Percentiles rank a stretch among this genome's conserved stretches.
These are phyloP conservation scores for Penicillium fimorum DNA, from an alignment of 495 filamentous ascomycete species.

Conservation along the genomic window DNA sequence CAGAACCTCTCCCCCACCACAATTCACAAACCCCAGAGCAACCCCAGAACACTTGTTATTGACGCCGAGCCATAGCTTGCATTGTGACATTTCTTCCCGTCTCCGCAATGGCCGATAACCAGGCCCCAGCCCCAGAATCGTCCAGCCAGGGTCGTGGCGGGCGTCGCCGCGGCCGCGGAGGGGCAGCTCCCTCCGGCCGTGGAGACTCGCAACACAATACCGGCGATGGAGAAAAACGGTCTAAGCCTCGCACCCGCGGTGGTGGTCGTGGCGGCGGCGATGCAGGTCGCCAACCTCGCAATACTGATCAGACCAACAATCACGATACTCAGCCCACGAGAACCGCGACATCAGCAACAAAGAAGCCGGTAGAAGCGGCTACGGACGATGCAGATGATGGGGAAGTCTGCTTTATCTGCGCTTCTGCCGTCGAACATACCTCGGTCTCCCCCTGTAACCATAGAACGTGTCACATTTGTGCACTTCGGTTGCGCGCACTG, in stretches of 20 bases:
- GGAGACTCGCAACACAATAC: slow-evolving; percentile 22
- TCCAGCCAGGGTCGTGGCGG: slow-evolving; percentile 38
- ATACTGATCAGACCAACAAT: slow-evolving; percentile 16
- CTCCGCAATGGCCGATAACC: slow-evolving; percentile 39
- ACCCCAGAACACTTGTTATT: slow-evolving; percentile 15
- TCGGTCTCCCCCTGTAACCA: slow-evolving; percentile 93
- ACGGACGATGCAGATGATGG: slow-evolving; percentile 61
- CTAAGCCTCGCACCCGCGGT: slow-evolving; percentile 35
- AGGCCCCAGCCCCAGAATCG: slow-evolving; percentile 28
- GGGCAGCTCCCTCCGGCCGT: slow-evolving; percentile 29
- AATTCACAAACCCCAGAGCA: slow-evolving; percentile 15
- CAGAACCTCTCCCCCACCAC: slow-evolving; percentile 18
- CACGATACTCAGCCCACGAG: slow-evolving; percentile 10
- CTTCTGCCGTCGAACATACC: slow-evolving; percentile 77
- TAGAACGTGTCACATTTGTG: slow-evolving; percentile 92
- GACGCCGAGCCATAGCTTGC: slow-evolving; percentile 5
- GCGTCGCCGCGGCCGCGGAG: slow-evolving; percentile 45
- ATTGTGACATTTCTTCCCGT: slow-evolving; percentile 5
- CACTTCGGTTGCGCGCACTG: slow-evolving; percentile 80
- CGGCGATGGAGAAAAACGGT: slow-evolving; percentile 26
- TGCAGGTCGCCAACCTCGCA: slow-evolving; percentile 29
- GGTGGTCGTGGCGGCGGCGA: slow-evolving; percentile 31
- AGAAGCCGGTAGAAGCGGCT: slow-evolving; percentile 26
- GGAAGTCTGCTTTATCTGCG: slow-evolving; percentile 96
- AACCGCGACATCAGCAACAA: slow-evolving; percentile 17